Percentiles rank a stretch among this genome's conserved stretches.
phyloP scores from a whole-genome alignment of 2,329 filamentous ascomycete genomes.

The Parastagonospora avenae region DNA sequence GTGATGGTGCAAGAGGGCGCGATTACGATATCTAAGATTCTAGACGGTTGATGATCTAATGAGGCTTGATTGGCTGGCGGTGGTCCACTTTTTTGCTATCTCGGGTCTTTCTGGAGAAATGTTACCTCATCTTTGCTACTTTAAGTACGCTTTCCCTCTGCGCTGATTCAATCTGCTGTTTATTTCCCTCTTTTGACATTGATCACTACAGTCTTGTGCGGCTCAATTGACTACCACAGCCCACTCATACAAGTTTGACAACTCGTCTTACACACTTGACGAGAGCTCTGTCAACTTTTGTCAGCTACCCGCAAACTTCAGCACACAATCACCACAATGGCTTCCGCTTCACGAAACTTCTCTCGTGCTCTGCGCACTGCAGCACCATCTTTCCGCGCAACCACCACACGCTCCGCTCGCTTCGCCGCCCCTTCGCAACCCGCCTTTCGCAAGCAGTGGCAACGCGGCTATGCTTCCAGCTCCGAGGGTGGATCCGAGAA shows the following conservation, averaged over 20 bases:
- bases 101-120: slow-evolving; percentile 22
- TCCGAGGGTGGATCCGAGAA: slow-evolving; percentile 57
- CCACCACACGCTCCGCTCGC: slow-evolving; percentile 61
- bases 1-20: slow-evolving; percentile 3
- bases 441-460: slow-evolving; percentile 75
- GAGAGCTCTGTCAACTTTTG: too few species aligned
- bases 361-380: slow-evolving; percentile 49
- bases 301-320: too few species aligned
- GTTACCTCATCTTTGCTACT: slow-evolving; percentile 16
- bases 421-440: slow-evolving; percentile 66
- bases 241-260: not conserved
- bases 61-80: slow-evolving; percentile 21
- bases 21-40: slow-evolving; percentile 31
- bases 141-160: slow-evolving; percentile 15
- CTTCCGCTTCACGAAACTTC: slow-evolving; percentile 41
- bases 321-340: slow-evolving; percentile 27
- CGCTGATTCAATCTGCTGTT: not conserved
- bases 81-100: not conserved
- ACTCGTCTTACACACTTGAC: too few species aligned
- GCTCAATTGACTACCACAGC: slow-evolving; percentile 15
- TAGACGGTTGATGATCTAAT: slow-evolving; percentile 11
- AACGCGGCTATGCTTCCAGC: slow-evolving; percentile 73
- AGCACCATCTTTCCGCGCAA: slow-evolving; percentile 59
- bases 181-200: slow-evolving; percentile 9
- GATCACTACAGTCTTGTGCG: not conserved